Evolutionary conservation across 2,329 filamentous ascomycete species (phyloP).

Genomic region (Cladosporium cucumerinum): DNA sequence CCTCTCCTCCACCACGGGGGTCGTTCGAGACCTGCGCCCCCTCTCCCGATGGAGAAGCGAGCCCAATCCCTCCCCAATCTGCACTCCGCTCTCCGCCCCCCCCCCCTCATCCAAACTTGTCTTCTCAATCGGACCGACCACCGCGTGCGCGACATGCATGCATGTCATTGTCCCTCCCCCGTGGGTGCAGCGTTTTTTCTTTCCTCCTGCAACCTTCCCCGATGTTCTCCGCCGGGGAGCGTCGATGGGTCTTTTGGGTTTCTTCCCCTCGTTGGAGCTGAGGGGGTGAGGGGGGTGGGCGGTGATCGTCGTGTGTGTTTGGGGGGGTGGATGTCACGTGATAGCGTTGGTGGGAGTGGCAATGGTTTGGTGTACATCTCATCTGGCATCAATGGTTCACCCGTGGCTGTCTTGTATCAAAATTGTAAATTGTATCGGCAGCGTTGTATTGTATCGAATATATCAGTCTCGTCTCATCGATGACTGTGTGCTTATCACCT

Average conservation of each 20-base stretch:
- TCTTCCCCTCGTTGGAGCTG: not conserved
- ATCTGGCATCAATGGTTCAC: not conserved
- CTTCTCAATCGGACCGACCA: constrained; percentile 8
- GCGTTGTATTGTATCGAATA: not conserved
- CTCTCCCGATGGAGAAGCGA: not conserved
- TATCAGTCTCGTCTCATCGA: not conserved
- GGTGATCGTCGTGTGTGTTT: not conserved
- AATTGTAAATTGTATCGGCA: not conserved
- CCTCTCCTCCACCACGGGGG: not conserved
- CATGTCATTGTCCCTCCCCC: not conserved
- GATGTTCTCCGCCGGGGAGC: constrained; percentile 1
- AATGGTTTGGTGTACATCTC: not conserved
- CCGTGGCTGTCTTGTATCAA: not conserved
- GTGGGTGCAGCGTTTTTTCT: constrained; percentile 5
- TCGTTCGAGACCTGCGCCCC: not conserved
- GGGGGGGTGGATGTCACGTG: not conserved
- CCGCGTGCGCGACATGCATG: constrained; percentile 8
- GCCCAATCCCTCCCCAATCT: not conserved
- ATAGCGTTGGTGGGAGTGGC: not conserved
- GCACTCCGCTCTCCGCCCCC: not conserved
- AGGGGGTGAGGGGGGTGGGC: constrained; percentile 1
- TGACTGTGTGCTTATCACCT: no score
- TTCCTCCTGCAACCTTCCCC: not conserved
- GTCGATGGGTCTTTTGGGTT: not conserved
- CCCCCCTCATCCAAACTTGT: not conserved